Evolutionary conservation across 768 basidiomycete species (phyloP).

Genomic region (Lactarius quietus): DNA sequence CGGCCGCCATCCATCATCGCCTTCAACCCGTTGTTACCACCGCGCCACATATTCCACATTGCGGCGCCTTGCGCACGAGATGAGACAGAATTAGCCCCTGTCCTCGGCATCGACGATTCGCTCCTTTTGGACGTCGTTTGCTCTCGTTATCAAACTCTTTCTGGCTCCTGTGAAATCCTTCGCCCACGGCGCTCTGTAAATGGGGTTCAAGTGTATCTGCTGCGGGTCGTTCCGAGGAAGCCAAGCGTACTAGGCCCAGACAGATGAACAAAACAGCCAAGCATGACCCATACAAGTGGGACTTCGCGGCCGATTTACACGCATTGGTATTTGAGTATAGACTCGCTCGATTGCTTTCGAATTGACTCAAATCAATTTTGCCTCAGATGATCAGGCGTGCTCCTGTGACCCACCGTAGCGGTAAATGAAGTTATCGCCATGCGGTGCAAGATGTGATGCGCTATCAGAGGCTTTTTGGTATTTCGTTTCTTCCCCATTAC

Average conservation of each 20-base stretch:
- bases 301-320: neutral
- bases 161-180: neutral
- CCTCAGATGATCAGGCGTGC: neutral
- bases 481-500: neutral
- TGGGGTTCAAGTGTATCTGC: neutral
- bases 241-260: neutral
- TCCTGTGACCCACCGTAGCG: neutral
- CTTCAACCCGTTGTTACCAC: neutral
- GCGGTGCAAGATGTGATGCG: neutral
- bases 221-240: slow-evolving; percentile 3
- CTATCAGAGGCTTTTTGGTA: neutral
- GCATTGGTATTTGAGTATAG: neutral
- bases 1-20: neutral
- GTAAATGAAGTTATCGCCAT: neutral
- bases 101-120: neutral
- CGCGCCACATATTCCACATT: slow-evolving; percentile 1
- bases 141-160: slow-evolving; percentile 6
- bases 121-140: neutral
- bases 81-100: slow-evolving; percentile 10
- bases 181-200: slow-evolving; percentile 11
- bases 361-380: neutral
- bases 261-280: neutral
- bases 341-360: neutral
- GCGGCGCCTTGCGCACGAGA: neutral
- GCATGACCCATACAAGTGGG: neutral